These are phyloP conservation scores for Lasiosphaeria hispida DNA, from an alignment of 495 filamentous ascomycete species.

Conservation along the genomic window DNA sequence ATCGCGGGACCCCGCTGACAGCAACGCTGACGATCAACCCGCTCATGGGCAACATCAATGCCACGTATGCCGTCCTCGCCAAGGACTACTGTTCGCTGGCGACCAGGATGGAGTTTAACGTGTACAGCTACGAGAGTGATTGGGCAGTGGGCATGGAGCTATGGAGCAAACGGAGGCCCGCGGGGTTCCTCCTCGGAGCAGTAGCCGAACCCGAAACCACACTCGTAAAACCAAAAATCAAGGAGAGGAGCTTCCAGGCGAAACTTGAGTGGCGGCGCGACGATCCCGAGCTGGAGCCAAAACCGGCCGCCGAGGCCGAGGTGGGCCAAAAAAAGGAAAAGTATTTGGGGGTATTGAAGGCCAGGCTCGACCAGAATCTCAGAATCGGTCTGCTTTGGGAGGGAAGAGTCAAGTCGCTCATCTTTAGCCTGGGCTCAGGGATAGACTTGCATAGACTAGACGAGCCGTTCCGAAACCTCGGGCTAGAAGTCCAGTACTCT, in stretches of 20 bases:
- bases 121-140: constrained; percentile 96
- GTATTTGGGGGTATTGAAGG: constrained; percentile 84
- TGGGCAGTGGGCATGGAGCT: constrained; percentile 86
- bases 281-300: constrained; percentile 27
- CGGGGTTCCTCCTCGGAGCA: constrained; percentile 42
- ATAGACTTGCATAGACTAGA: constrained; percentile 71
- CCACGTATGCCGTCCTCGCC: constrained; percentile 86
- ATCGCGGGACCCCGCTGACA: constrained; percentile 82
- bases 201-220: constrained; percentile 22
- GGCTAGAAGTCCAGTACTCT: constrained; percentile 87
- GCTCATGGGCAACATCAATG: constrained; percentile 85
- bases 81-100: constrained; percentile 78
- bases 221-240: too few relatives aligned
- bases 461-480: constrained; percentile 70
- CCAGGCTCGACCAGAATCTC: constrained; percentile 80
- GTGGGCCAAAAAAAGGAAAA: constrained; percentile 47
- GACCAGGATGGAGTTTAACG: constrained; percentile 92
- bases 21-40: constrained; percentile 90
- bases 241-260: constrained; percentile 51
- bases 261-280: constrained; percentile 56
- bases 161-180: constrained; percentile 61
- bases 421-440: constrained; percentile 84
- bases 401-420: constrained; percentile 83
- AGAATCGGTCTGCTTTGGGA: constrained; percentile 89
- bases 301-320: background rate